phyloP scores from a whole-genome alignment of 441 rosid species.

The Populus tomentosa region DNA sequence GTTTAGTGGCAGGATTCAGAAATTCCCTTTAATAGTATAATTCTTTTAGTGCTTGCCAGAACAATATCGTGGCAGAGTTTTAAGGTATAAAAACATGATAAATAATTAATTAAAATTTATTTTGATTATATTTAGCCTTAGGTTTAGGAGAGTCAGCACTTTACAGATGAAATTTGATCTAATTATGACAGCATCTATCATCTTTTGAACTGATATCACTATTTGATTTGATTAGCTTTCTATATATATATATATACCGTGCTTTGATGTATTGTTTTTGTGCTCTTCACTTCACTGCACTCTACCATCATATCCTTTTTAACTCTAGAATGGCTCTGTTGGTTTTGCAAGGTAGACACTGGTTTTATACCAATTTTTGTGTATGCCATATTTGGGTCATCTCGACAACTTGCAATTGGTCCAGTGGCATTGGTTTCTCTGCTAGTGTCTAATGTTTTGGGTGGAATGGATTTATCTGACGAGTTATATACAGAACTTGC shows the following conservation, averaged over 20 bases:
- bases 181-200: neutral
- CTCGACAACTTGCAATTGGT: conserved; percentile 95
- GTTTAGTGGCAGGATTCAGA: neutral
- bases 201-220: neutral
- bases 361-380: conserved; percentile 88
- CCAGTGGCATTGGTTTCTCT: conserved; percentile 97
- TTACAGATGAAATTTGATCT: neutral
- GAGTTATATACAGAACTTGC: conserved; percentile 84
- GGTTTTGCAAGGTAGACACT: conserved; percentile 56
- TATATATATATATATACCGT: neutral
- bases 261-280: neutral
- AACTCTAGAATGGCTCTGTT: conserved; percentile 12
- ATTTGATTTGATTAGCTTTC: neutral
- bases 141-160: neutral
- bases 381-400: conserved; percentile 80
- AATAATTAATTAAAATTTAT: neutral
- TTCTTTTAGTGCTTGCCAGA: neutral
- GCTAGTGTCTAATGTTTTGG: conserved; percentile 79
- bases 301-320: neutral
- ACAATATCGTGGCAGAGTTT: neutral
- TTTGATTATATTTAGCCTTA: neutral
- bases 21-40: neutral
- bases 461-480: conserved; percentile 64
- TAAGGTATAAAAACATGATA: neutral
- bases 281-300: neutral